Evolutionary conservation across 129 eudicot species (phyloP), one percentile per base, ranked within the genome.

Genomic region (Silybum marianum): DNA sequence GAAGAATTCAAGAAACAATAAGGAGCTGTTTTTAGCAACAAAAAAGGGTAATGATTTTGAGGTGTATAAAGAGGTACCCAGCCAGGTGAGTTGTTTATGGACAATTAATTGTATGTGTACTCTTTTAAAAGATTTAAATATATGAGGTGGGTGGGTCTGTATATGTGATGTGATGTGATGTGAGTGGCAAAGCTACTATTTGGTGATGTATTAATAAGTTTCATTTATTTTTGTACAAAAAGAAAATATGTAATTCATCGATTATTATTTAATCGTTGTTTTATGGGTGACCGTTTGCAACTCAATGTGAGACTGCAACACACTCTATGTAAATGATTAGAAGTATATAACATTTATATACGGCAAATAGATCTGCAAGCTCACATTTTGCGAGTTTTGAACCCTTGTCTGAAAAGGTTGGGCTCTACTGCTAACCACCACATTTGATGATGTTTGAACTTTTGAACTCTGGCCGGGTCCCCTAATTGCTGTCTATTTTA

Each of bases 1-100:
- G 96, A 94, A 85, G 98, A 92, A 78, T 85, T 90, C 62, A 85
- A 81, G 85, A 85, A 85, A 39, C 78, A 86, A 72, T 89, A 74
- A 88, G 72, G 69, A 58, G 66, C 23, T 58, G 23, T 80, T 36
- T 75, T 69, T 30, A 79, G 77, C 77, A 51, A 32, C 71, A 19
- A 58, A 54, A 78, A 19, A 19, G n/a, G 39, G 46, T 24, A 38
- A 38, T 38, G 42, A 7, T 38, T 38, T 75, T 82, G 58, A 28
- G 82, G 14, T 83, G 86, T 83, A 78, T 78, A 72, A 83, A 65
- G 72, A 77, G 67, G 79, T 62, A 42, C 46, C n/a, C n/a, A n/a
- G n/a, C n/a, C 74, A 74, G 75, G 75, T 44, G 77, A 76, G 85
- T 51, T 76, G 77, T 82, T 83, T 54, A 58, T 22, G 70, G 83